Evolutionary conservation across 2,329 filamentous ascomycete species (phyloP).

Genomic region (Escovopsis sp.): DNA sequence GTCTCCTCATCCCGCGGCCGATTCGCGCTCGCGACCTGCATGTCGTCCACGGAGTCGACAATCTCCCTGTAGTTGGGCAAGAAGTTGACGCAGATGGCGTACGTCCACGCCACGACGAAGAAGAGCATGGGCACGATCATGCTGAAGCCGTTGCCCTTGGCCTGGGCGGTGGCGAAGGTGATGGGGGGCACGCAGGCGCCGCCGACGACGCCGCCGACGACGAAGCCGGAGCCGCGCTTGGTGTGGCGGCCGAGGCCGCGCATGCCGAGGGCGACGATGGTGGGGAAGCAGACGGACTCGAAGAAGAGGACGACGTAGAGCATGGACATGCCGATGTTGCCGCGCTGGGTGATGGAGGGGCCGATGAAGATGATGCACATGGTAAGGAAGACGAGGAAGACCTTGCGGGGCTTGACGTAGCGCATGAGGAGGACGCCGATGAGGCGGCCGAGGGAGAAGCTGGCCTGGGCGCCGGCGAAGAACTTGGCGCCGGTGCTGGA

Average conservation of each 20-base stretch:
- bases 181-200: slow-evolving; percentile 62
- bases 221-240: slow-evolving; percentile 59
- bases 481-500: slow-evolving; percentile 45
- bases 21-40: slow-evolving; percentile 26
- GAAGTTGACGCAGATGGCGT: slow-evolving; percentile 50
- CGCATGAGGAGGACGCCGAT: slow-evolving; percentile 51
- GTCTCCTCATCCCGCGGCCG: slow-evolving; percentile 15
- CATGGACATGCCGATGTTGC: slow-evolving; percentile 39
- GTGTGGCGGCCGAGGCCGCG: slow-evolving; percentile 61
- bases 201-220: slow-evolving; percentile 52
- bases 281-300: slow-evolving; percentile 67
- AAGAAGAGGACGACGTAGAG: slow-evolving; percentile 62
- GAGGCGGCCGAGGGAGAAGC: slow-evolving; percentile 60
- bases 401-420: slow-evolving; percentile 46
- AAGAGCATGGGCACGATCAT: slow-evolving; percentile 52
- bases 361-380: slow-evolving; percentile 47
- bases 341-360: slow-evolving; percentile 30
- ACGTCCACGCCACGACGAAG: slow-evolving; percentile 39
- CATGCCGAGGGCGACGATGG: slow-evolving; percentile 64
- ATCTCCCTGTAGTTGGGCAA: slow-evolving; percentile 45
- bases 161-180: slow-evolving; percentile 51
- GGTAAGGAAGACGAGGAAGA: slow-evolving; percentile 52
- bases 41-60: slow-evolving; percentile 39
- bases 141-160: slow-evolving; percentile 40
- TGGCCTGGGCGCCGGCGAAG: slow-evolving; percentile 58